A percentile compares a stretch with the other conserved stretches of the same genome.
These are phyloP conservation scores for Talaromyces liani DNA, from an alignment of 495 filamentous ascomycete genomes.

Conservation along the genomic window DNA sequence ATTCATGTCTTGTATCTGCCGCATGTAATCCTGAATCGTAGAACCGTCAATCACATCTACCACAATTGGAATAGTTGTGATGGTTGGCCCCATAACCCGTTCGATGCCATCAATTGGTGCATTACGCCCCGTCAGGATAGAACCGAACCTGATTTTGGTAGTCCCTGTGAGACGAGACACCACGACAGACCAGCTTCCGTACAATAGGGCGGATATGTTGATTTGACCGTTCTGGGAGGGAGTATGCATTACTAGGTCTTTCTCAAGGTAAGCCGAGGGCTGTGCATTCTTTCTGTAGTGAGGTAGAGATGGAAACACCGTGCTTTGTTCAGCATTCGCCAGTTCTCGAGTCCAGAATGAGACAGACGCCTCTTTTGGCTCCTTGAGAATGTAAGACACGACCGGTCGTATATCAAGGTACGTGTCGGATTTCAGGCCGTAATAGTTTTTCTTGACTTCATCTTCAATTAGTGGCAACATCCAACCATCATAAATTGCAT, in stretches of 20 bases:
- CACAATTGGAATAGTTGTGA: constrained; percentile 20
- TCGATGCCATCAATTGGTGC: constrained; percentile 24
- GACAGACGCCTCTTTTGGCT: constrained; percentile 9
- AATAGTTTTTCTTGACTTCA: constrained; percentile 7
- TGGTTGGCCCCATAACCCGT: constrained; percentile 27
- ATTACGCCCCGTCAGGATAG: constrained; percentile 24
- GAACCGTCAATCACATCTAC: not conserved
- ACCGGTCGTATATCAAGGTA: constrained; percentile 13
- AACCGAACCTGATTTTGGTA: constrained; percentile 22
- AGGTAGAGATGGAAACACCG: constrained; percentile 43
- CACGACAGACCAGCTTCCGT: constrained; percentile 33
- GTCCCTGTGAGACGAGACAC: constrained; percentile 18
- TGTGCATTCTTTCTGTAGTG: constrained; percentile 31
- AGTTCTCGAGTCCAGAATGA: constrained; percentile 27
- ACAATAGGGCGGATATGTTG: constrained; percentile 22
- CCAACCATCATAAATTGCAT: constrained; percentile 25
- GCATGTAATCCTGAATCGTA: constrained; percentile 19
- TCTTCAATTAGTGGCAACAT: constrained; percentile 11
- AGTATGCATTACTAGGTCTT: not conserved
- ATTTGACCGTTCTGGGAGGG: too few relatives aligned
- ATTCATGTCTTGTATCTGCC: constrained; percentile 36
- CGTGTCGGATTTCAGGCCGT: not conserved
- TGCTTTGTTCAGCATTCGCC: constrained; percentile 18
- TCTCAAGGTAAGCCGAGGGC: not conserved
- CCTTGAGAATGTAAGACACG: constrained; percentile 15